Evolutionary conservation across 2,329 filamentous ascomycete genomes (phyloP).

Genomic region (Rutstroemia sp.): DNA sequence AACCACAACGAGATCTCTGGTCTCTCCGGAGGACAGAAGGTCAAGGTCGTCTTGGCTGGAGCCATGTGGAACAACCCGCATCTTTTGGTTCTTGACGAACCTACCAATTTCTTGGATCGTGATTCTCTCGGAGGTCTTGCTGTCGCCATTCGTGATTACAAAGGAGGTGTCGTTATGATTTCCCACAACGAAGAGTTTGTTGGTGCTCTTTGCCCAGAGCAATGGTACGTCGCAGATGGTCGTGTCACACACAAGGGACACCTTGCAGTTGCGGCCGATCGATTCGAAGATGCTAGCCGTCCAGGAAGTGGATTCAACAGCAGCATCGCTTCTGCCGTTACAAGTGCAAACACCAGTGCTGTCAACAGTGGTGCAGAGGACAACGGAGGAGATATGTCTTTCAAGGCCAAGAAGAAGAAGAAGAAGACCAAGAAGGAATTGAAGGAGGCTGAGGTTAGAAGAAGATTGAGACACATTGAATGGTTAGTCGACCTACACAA

Average conservation of each 20-base stretch:
- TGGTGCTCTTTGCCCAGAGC: constrained; percentile 87
- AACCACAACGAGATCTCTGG: constrained; percentile 98
- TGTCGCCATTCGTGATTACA: constrained; percentile 97
- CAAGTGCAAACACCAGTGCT: constrained; percentile 51
- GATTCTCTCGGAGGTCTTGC: constrained; percentile 94
- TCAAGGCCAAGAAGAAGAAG: constrained; percentile 89
- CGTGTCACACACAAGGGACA: constrained; percentile 78
- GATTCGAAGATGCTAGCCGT: constrained; percentile 72
- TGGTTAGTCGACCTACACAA: constrained; percentile 39
- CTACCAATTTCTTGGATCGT: constrained; percentile 97
- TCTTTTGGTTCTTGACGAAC: constrained; percentile 93
- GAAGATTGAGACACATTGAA: constrained; percentile 77
- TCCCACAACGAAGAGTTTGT: constrained; percentile 99
- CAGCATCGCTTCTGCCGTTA: constrained; percentile 46
- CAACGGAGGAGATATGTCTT: constrained; percentile 67
- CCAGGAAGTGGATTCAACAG: constrained; percentile 55
- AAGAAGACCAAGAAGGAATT: constrained; percentile 96
- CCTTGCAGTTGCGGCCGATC: constrained; percentile 64
- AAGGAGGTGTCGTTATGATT: constrained; percentile 97
- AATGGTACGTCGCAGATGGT: constrained; percentile 89
- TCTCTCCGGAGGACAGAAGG: constrained; percentile 93
- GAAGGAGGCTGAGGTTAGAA: constrained; percentile 86
- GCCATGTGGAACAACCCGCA: constrained; percentile 99
- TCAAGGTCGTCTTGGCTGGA: constrained; percentile 95
- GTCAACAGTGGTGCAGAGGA: constrained; percentile 83